These are phyloP conservation scores for Trichodelitschia bisporula DNA, from an alignment of 495 filamentous ascomycete genomes.

Conservation along the genomic window DNA sequence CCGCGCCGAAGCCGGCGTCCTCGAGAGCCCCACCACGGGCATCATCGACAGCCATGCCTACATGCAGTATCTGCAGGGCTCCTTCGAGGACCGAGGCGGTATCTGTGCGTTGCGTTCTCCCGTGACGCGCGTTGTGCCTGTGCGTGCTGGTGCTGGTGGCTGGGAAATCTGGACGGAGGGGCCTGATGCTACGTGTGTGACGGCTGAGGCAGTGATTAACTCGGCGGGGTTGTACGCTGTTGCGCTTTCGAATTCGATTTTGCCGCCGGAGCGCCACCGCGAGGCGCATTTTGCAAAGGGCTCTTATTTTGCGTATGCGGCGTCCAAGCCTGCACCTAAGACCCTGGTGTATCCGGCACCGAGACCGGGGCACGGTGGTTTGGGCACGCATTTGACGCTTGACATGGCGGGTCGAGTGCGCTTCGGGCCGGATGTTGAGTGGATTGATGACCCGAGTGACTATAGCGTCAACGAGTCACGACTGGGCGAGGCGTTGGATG, in stretches of 20 bases:
- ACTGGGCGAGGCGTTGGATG: slow-evolving; percentile 38
- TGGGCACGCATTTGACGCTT: slow-evolving; percentile 84
- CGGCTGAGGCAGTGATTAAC: slow-evolving; percentile 55
- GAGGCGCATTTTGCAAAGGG: slow-evolving; percentile 74
- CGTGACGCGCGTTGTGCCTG: slow-evolving; percentile 32
- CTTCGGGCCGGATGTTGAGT: slow-evolving; percentile 91
- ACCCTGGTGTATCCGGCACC: slow-evolving; percentile 79
- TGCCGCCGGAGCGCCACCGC: slow-evolving; percentile 29
- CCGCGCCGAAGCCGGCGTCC: slow-evolving; percentile 37
- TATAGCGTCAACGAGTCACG: slow-evolving; percentile 29
- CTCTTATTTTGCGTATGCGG: slow-evolving; percentile 72
- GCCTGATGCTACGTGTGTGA: slow-evolving; percentile 28
- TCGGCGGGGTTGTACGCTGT: slow-evolving; percentile 63
- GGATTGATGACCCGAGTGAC: slow-evolving; percentile 39
- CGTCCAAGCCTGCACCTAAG: slow-evolving; percentile 34
- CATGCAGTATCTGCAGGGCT: slow-evolving; percentile 57
- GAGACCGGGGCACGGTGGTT: slow-evolving; percentile 49
- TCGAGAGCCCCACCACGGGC: slow-evolving; percentile 66
- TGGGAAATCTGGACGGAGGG: slow-evolving; percentile 28
- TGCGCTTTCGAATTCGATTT: slow-evolving; percentile 55
- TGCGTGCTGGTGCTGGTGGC: slow-evolving; percentile 22
- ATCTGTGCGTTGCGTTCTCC: slow-evolving; percentile 36
- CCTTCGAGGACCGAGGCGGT: slow-evolving; percentile 56
- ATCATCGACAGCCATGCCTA: slow-evolving; percentile 73
- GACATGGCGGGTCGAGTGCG: slow-evolving; percentile 68